Conservation (phyloP, 768 basidiomycete genomes). For the Russula foetens region DNA sequence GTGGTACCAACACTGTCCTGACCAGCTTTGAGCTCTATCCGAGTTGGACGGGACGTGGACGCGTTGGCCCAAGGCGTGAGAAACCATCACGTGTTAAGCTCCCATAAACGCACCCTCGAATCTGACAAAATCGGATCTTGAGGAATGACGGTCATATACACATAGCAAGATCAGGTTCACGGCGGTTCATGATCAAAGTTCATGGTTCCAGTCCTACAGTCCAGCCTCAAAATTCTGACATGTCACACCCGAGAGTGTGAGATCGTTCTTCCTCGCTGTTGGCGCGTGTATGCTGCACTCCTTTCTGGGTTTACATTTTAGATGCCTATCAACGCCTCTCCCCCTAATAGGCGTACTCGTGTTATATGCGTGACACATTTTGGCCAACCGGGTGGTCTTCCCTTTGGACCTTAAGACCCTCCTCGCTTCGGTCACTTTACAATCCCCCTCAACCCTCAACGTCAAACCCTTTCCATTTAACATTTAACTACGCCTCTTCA, state of each 20-base stretch:
- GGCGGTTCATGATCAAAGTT: too few species aligned
- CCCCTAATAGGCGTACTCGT: slow-evolving; percentile 16
- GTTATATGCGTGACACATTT: slow-evolving; percentile 16
- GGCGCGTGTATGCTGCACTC: slow-evolving; percentile 13
- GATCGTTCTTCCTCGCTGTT: slow-evolving; percentile 15
- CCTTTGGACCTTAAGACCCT: slow-evolving; percentile 17
- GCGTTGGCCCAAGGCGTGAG: neutral
- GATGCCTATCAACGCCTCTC: slow-evolving; percentile 9
- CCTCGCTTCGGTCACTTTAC: neutral
- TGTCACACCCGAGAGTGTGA: slow-evolving; percentile 6
- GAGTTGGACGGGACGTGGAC: too few species aligned
- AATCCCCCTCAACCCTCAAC: slow-evolving; percentile 11
- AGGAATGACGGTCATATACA: neutral
- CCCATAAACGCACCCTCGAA: neutral
- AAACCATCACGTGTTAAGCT: neutral
- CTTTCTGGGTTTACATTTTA: slow-evolving; percentile 9
- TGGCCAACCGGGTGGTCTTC: neutral
- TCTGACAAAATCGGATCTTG: slow-evolving; percentile 4
- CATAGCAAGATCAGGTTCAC: neutral
- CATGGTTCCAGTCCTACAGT: neutral
- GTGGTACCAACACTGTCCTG: too few species aligned
- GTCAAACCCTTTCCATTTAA: slow-evolving; percentile 6
- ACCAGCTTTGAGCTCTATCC: too few species aligned
- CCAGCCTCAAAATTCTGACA: neutral
- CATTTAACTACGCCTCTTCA: neutral